These are phyloP conservation scores for Termitomyces sp. DNA, from an alignment of 768 basidiomycete genomes.

Conservation along the genomic window DNA sequence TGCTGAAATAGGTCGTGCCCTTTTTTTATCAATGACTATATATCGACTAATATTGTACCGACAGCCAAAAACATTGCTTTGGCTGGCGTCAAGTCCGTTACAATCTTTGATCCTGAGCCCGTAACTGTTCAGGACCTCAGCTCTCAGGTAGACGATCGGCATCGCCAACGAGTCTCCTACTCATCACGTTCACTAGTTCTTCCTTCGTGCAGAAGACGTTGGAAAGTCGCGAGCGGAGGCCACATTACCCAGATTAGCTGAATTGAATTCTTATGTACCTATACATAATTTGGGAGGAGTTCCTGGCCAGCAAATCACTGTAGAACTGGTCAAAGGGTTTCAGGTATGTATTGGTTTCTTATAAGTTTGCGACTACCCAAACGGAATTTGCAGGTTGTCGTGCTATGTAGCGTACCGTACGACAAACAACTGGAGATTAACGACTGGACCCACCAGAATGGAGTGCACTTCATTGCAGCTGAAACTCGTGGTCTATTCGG, in stretches of 20 bases:
- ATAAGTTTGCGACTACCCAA: background rate
- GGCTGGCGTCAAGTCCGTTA: conserved; percentile 97
- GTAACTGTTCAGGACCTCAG: conserved; percentile 87
- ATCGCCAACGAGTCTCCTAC: background rate
- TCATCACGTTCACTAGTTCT: conserved; percentile 58
- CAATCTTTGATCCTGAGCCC: conserved; percentile 88
- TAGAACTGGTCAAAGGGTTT: conserved; percentile 80
- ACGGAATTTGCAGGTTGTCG: conserved; percentile 62
- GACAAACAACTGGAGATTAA: conserved; percentile 91
- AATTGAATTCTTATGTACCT: conserved; percentile 94
- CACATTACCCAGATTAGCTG: conserved; percentile 83
- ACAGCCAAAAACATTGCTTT: conserved; percentile 91
- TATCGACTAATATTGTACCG: conserved; percentile 1
- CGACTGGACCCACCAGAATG: conserved; percentile 88
- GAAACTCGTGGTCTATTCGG: conserved; percentile 94
- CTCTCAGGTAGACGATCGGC: conserved; percentile 62
- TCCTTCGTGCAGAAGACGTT: conserved; percentile 81
- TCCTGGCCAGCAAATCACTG: conserved; percentile 69
- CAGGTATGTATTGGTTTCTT: conserved; percentile 50
- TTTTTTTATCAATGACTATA: background rate
- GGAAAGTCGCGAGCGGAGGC: conserved; percentile 86
- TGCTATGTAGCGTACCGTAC: conserved; percentile 73
- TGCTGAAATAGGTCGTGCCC: conserved; percentile 75
- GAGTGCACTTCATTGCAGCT: conserved; percentile 86
- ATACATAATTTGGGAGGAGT: conserved; percentile 80